Conservation (phyloP, 805 yeast species). For the Suhomyces canberraensis region DNA sequence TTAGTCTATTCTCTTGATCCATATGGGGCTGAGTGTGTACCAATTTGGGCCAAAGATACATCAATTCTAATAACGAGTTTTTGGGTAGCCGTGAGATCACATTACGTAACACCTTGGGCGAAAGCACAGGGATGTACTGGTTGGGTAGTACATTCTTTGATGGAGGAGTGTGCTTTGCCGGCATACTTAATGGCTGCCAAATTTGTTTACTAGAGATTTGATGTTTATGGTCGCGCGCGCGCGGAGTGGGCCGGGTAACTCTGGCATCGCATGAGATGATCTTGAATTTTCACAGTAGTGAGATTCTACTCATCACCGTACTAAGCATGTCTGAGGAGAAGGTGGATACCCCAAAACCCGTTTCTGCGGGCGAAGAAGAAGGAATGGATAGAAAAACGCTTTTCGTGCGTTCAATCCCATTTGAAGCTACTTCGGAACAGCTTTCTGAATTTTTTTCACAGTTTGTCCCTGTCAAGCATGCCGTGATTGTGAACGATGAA, state of each 20-base stretch:
- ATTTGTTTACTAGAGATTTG: not conserved
- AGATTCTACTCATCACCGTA: not conserved
- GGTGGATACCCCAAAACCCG: not conserved
- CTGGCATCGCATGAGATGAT: slow-evolving; percentile 5
- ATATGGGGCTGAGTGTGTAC: slow-evolving; percentile 20
- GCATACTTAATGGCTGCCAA: no score
- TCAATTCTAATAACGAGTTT: slow-evolving; percentile 29
- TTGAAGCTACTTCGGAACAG: slow-evolving; percentile 75
- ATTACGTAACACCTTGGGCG: slow-evolving; percentile 15
- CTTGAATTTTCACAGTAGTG: slow-evolving; percentile 2
- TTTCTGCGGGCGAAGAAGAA: slow-evolving; percentile 17
- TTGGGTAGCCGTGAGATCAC: slow-evolving; percentile 31
- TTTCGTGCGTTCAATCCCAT: slow-evolving; percentile 84
- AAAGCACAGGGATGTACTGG: slow-evolving; percentile 34
- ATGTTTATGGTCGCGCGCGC: slow-evolving; percentile 4
- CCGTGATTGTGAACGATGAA: slow-evolving; percentile 80
- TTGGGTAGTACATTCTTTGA: slow-evolving; percentile 37
- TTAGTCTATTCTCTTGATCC: slow-evolving; percentile 9
- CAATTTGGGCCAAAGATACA: slow-evolving; percentile 33
- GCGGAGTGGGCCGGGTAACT: slow-evolving; percentile 9
- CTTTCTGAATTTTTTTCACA: slow-evolving; percentile 83
- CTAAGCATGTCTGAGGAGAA: slow-evolving; percentile 4
- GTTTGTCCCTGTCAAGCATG: slow-evolving; percentile 93
- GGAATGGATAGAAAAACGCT: slow-evolving; percentile 59
- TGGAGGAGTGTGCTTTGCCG: no score